A percentile compares a stretch with the other conserved stretches of the same genome.
phyloP scores from a whole-genome alignment of 2,329 filamentous ascomycete genomes.

The Calonectria pseudoreteaudii region DNA sequence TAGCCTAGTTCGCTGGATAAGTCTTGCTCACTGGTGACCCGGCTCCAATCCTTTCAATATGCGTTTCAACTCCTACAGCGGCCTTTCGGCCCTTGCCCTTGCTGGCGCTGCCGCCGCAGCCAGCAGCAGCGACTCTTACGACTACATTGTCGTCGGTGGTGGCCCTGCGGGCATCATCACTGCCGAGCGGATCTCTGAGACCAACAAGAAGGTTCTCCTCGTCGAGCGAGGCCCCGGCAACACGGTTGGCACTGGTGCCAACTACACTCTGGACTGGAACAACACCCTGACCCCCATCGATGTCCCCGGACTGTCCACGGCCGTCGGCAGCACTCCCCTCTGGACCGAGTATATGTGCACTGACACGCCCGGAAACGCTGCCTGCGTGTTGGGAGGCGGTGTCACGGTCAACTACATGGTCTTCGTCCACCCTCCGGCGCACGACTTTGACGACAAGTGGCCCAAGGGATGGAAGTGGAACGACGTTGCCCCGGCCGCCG shows the following conservation, averaged over 20 bases:
- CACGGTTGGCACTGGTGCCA: constrained; percentile 72
- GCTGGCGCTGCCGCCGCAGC: background rate
- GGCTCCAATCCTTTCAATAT: background rate
- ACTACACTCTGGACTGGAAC: constrained; percentile 70
- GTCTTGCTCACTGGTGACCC: background rate
- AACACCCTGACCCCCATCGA: constrained; percentile 75
- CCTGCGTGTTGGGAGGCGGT: constrained; percentile 75
- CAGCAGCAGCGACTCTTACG: constrained; percentile 25
- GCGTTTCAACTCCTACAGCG: constrained; percentile 9
- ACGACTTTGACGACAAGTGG: constrained; percentile 79
- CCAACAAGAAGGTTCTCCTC: constrained; percentile 73
- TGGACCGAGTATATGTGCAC: constrained; percentile 59
- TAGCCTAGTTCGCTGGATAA: background rate
- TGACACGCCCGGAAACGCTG: constrained; percentile 54
- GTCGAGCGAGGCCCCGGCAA: constrained; percentile 70
- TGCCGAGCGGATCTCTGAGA: constrained; percentile 64
- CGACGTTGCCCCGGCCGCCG: constrained; percentile 68
- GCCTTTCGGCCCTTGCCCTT: constrained; percentile 16
- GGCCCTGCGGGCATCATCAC: constrained; percentile 42
- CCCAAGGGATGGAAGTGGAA: constrained; percentile 73
- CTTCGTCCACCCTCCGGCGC: constrained; percentile 73
- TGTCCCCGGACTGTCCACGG: constrained; percentile 67
- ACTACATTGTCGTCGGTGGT: constrained; percentile 42
- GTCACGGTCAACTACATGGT: constrained; percentile 75
- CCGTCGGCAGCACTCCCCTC: constrained; percentile 74